A percentile compares a stretch with the other conserved stretches of the same genome.
Evolutionary conservation across 257 asterid species (phyloP).

Genomic region (Nicotiana attenuata): DNA sequence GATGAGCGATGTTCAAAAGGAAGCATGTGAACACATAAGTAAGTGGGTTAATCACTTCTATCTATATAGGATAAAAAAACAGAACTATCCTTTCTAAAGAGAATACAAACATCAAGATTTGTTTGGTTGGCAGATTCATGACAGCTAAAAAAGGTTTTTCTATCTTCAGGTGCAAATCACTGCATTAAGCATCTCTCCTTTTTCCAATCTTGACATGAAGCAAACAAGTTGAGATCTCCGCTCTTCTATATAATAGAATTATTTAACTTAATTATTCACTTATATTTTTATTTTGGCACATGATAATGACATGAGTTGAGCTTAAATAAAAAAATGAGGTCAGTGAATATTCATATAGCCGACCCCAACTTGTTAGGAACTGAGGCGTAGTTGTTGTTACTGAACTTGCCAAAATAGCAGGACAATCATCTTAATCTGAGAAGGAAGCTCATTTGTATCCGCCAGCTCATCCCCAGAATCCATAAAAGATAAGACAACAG

Average conservation of each 20-base stretch:
- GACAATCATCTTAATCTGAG: neutral
- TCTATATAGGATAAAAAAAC: neutral
- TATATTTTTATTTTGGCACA: too few species aligned
- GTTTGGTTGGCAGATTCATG: neutral
- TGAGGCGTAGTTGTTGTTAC: neutral
- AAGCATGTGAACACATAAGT: neutral
- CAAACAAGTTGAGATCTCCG: too few species aligned
- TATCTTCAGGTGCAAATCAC: neutral
- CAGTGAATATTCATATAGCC: too few species aligned
- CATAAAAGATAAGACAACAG: neutral
- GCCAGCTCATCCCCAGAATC: neutral
- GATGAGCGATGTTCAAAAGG: neutral
- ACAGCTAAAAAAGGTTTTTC: too few species aligned
- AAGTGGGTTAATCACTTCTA: neutral
- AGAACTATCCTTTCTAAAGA: neutral
- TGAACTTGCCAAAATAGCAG: neutral
- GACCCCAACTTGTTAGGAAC: too few species aligned
- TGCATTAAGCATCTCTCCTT: neutral
- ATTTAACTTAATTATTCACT: too few species aligned
- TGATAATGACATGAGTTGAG: too few species aligned
- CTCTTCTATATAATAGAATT: too few species aligned
- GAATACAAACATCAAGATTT: neutral
- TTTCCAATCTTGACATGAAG: too few species aligned
- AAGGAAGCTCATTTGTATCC: neutral
- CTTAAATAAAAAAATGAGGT: too few species aligned